phyloP scores from a whole-genome alignment of 2,329 filamentous ascomycete genomes.

The Aspergillus fumigatiaffinis region DNA sequence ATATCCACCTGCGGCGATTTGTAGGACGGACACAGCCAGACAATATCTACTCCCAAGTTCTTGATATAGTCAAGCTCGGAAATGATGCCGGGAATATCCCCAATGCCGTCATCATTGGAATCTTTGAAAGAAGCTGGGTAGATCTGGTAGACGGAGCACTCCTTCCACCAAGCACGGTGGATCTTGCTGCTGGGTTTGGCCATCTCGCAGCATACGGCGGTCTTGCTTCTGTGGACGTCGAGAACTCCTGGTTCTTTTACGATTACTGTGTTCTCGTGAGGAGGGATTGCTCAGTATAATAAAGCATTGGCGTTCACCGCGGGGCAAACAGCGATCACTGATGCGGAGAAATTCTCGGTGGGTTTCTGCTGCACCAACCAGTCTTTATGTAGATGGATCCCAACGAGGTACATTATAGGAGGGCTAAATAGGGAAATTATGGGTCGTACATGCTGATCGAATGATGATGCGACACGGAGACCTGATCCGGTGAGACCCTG shows the following conservation, averaged over 20 bases:
- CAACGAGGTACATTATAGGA: not conserved
- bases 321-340: not conserved
- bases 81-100: conserved; percentile 62
- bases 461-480: conserved; percentile 2
- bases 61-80: conserved; percentile 62
- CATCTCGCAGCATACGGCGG: conserved; percentile 7
- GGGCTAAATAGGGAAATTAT: not conserved
- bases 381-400: not conserved
- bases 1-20: conserved; percentile 53
- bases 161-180: conserved; percentile 54
- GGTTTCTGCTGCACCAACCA: not conserved
- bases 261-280: not conserved
- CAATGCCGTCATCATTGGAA: conserved; percentile 52
- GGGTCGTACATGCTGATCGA: not conserved
- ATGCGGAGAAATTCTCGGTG: conserved; percentile 9
- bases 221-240: not conserved
- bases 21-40: conserved; percentile 53
- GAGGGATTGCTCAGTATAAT: not conserved
- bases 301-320: not conserved
- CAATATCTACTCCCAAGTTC: conserved; percentile 58
- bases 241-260: not conserved
- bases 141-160: conserved; percentile 56
- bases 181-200: conserved; percentile 11
- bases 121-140: conserved; percentile 58
- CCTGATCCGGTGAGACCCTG: not conserved